Evolutionary conservation across 2,329 filamentous ascomycete genomes (phyloP).

Genomic region (Acrocalymma vagum): DNA sequence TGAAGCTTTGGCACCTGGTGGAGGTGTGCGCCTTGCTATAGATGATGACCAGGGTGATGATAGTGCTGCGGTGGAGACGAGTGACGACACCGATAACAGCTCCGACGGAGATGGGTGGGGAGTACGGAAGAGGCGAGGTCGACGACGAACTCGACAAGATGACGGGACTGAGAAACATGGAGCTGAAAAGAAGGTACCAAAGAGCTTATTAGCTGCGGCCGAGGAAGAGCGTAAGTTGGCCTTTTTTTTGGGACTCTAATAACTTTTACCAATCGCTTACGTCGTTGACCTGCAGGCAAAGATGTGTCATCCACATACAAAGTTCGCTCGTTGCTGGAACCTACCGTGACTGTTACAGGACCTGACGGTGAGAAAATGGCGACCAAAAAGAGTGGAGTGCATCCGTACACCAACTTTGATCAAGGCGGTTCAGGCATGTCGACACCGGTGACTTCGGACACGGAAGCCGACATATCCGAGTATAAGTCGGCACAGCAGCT

Average conservation of each 20-base stretch:
- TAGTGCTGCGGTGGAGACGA: constrained; percentile 68
- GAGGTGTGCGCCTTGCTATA: constrained; percentile 62
- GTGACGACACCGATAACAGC: constrained; percentile 62
- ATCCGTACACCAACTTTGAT: constrained; percentile 88
- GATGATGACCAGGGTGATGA: constrained; percentile 69
- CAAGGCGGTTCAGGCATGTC: constrained; percentile 65
- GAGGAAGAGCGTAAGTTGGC: constrained; percentile 84
- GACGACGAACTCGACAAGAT: constrained; percentile 45
- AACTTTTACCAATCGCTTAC: too few species aligned
- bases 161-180: constrained; percentile 46
- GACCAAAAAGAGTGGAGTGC: constrained; percentile 67
- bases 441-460: constrained; percentile 80
- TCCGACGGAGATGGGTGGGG: constrained; percentile 72
- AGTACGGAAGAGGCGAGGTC: constrained; percentile 48
- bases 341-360: constrained; percentile 70
- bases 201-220: constrained; percentile 75
- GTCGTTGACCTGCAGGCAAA: constrained; percentile 57
- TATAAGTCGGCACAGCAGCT: constrained; percentile 89
- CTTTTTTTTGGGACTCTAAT: too few species aligned
- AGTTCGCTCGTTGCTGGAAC: constrained; percentile 73
- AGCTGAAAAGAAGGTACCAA: constrained; percentile 52
- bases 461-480: constrained; percentile 83
- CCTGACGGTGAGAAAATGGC: constrained; percentile 66
- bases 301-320: constrained; percentile 62
- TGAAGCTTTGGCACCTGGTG: constrained; percentile 55